A percentile compares a stretch with the other conserved stretches of the same genome.
phyloP scores from a whole-genome alignment of 2,329 filamentous ascomycete species.

The Nannizzia gypsea region DNA sequence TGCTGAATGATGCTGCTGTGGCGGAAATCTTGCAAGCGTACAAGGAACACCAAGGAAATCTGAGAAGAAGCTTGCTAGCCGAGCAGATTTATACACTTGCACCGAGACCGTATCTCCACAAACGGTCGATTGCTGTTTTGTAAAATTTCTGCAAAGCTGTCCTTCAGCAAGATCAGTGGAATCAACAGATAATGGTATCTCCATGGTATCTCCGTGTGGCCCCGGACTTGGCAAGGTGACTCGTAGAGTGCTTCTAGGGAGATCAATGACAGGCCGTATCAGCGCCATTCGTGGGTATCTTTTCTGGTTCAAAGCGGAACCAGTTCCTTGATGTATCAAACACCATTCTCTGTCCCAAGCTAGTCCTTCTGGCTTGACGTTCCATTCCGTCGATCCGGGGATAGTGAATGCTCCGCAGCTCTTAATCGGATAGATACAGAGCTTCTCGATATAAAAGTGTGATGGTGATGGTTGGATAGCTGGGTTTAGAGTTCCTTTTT shows the following conservation, averaged over 20 bases:
- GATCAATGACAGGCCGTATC: conserved; percentile 62
- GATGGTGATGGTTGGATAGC: conserved; percentile 10
- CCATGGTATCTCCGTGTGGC: conserved; percentile 11
- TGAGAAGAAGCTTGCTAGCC: conserved; percentile 68
- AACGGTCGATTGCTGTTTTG: conserved; percentile 50
- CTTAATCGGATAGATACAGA: conserved; percentile 83
- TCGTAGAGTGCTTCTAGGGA: conserved; percentile 52
- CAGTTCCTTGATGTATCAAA: conserved; percentile 74
- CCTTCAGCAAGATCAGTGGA: neutral
- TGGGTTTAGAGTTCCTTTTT: neutral
- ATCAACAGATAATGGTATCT: neutral
- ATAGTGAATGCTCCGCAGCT: conserved; percentile 74
- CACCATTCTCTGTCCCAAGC: conserved; percentile 98
- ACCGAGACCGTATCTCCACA: conserved; percentile 70
- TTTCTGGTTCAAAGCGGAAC: conserved; percentile 78
- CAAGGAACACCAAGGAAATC: conserved; percentile 64
- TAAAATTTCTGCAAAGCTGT: conserved; percentile 39
- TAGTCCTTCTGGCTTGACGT: conserved; percentile 67
- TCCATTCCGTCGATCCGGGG: conserved; percentile 55
- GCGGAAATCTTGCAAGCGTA: conserved; percentile 70
- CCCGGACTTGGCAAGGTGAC: conserved; percentile 38
- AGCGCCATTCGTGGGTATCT: conserved; percentile 78
- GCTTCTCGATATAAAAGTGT: conserved; percentile 46
- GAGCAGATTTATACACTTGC: conserved; percentile 54
- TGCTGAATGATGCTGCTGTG: conserved; percentile 40